Base-by-base conservation (phyloP, 495 filamentous ascomycete species). In the Glarea lozoyensis region DNA sequence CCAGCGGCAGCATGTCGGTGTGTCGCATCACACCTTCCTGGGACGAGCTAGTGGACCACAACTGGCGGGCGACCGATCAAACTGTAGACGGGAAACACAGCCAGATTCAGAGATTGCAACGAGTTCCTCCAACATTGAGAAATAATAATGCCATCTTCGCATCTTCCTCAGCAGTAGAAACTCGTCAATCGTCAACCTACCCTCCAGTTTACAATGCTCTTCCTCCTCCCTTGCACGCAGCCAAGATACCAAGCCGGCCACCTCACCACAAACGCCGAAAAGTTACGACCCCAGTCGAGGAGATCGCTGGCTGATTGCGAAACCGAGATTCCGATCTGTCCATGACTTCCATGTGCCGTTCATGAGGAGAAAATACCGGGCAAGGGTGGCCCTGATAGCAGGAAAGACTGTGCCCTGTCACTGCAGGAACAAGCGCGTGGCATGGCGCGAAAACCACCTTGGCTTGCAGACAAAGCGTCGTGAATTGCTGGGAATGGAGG, bases 381-480 rank as follows among this genome's bases (percentile, higher is more conserved):
- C 46, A 46, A 22, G 45, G 49, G 24, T 38, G 30, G 10, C 10
- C 24, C 31, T 22, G 13, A 41, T n/a, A 34, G 41, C 45, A 41
- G 7, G 25, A 7, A 7, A n/a, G 41, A 35, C 35, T 37, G 46
- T 49, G 46, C 51, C 51, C 33, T 37, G 17, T 20, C 23, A 12
- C 45, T 49, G 50, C 50, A 53, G 46, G 51, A 46, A 54, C 46
- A 46, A 46, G 50, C 51, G 50, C 46, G 51, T 46, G 46, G 41
- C 42, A 31, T 21, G 17, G 10, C 25, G 42, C 42, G 42, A 42
- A 42, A 9, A 16, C 7, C 6, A 9, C 15, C 32, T 9, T 11
- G 32, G 25, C 25, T 7, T 7, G n/a, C 32, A 35, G 32, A 16
- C 10, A 35, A 5, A 9, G 6, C 17, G 36, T 34, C n/a, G 17